Conservation (phyloP, 2,329 filamentous ascomycete species). For the Ceratocystis smalleyi region DNA sequence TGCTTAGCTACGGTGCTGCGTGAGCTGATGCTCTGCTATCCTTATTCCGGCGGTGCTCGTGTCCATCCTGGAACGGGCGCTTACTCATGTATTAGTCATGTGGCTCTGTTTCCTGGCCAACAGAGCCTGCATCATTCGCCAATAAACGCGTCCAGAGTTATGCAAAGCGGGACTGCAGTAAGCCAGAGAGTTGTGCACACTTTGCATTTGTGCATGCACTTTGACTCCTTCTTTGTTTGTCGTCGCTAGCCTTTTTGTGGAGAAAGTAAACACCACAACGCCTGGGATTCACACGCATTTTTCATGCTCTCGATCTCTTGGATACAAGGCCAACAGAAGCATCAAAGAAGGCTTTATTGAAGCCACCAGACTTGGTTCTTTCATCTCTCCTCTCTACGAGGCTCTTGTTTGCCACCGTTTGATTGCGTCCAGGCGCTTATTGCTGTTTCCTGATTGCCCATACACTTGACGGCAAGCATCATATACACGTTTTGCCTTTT, state of each 20-base stretch:
- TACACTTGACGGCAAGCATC: not conserved
- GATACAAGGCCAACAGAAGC: not conserved
- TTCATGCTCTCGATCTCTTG: not conserved
- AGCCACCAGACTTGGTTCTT: not conserved
- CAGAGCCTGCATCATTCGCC: not conserved
- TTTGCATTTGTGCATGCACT: not conserved
- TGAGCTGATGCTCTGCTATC: too few relatives aligned
- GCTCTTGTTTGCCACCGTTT: not conserved
- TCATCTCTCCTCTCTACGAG: not conserved
- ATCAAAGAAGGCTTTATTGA: not conserved
- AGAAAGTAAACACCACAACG: conserved; percentile 6
- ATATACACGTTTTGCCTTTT: not conserved
- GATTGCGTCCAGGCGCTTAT: not conserved
- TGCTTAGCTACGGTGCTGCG: too few relatives aligned
- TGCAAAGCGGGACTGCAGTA: not conserved
- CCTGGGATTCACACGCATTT: not conserved
- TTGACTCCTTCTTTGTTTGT: not conserved
- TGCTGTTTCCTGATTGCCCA: not conserved
- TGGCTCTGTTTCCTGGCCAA: not conserved
- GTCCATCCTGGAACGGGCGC: not conserved
- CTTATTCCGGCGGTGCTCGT: too few relatives aligned
- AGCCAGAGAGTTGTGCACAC: not conserved
- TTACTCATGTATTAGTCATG: not conserved
- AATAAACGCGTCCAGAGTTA: conserved; percentile 5
- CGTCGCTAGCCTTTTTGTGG: not conserved